Base-by-base conservation (phyloP, 371 early-diverging fungal genomes). In the Mortierella sp. region DNA sequence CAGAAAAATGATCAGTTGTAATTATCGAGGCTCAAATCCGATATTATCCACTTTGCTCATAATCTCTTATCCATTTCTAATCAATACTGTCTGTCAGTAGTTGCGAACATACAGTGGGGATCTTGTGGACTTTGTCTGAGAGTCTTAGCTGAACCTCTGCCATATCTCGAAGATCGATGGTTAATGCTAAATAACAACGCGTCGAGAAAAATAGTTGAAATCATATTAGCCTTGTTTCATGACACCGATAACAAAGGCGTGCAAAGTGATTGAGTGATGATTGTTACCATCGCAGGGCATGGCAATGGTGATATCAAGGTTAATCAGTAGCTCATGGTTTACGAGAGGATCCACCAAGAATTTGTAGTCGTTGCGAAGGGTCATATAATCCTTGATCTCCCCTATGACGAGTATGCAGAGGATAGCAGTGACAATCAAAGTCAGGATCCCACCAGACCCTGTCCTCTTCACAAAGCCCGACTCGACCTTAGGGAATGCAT, bases 401-500 rank as follows among this genome's bases (percentile, higher is more conserved):
- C 90, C 86, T 47, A 88, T 39, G 20, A 92, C 88, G 49, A 96
- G 85, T 51, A 92, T 78, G 35, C 86, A 75, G 45, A 97, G 89
- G 35, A 90, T 83, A 26, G 90, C 66, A 6, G 91, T 76, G 22
- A 97, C 92, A 1, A 94, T 32, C 5, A 96, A 65, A 5, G 96
- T 95, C 60, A 95, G 77, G 26, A 95, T 39, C 28, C 97, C 96
- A 58, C 97, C 97, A 3, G 91, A 86, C n/a, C 92, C 88, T 37
- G 95, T 93, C 22, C 92, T 85, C 57, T 91, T 85, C 68, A 94
- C 92, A 74, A 94, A 93, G 66, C 93, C 93, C 51, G 86, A 85
- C 66, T 96, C 96, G 57, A 96, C 92, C 83, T 97, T 97, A 10
- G 94, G 94, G 74, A 97, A 97, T 12, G 95, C 97, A 85, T 97